Conservation (phyloP, 108 stramenopile species). For the Chaetoceros muelleri region DNA sequence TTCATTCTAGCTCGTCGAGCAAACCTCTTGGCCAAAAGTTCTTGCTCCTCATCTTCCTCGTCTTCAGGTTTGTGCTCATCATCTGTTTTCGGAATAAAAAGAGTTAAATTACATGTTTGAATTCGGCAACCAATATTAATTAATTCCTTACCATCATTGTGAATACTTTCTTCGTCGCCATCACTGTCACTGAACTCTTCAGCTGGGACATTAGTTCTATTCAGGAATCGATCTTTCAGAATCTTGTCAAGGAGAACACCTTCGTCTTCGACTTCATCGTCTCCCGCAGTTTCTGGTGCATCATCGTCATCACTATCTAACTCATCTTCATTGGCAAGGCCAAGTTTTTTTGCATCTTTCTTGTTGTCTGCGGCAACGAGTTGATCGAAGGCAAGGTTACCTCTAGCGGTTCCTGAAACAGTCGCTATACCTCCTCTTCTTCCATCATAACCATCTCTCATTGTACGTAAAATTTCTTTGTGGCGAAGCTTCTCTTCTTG, state of each 20-base stretch:
- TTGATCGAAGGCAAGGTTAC: slow-evolving; percentile 67
- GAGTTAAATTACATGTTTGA: slow-evolving; percentile 4
- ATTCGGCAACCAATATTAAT: too few relatives aligned
- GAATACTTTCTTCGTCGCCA: slow-evolving; percentile 47
- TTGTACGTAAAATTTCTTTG: slow-evolving; percentile 79
- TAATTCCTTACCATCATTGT: slow-evolving; percentile 22
- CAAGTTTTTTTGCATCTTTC: slow-evolving; percentile 73
- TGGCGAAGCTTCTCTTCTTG: slow-evolving; percentile 78
- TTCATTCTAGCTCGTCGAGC: slow-evolving; percentile 77
- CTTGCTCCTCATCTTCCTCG: slow-evolving; percentile 68
- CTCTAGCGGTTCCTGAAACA: slow-evolving; percentile 60
- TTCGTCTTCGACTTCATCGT: slow-evolving; percentile 55
- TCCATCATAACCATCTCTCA: slow-evolving; percentile 86
- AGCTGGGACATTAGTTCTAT: slow-evolving; percentile 39
- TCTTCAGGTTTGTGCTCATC: slow-evolving; percentile 25
- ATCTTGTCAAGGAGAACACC: slow-evolving; percentile 69
- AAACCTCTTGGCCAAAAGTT: slow-evolving; percentile 71
- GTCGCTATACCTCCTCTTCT: slow-evolving; percentile 74
- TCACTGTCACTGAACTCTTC: slow-evolving; percentile 71
- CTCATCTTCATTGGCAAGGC: slow-evolving; percentile 80
- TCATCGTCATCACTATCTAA: slow-evolving; percentile 72
- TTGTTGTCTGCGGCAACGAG: slow-evolving; percentile 82
- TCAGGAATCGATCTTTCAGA: slow-evolving; percentile 71
- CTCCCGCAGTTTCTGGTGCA: slow-evolving; percentile 23
- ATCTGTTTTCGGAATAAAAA: slow-evolving; percentile 11